Percentiles rank a stretch among this genome's conserved stretches.
phyloP scores from a whole-genome alignment of 352 stramenopile species.

The Elongisporangium senticosum region DNA sequence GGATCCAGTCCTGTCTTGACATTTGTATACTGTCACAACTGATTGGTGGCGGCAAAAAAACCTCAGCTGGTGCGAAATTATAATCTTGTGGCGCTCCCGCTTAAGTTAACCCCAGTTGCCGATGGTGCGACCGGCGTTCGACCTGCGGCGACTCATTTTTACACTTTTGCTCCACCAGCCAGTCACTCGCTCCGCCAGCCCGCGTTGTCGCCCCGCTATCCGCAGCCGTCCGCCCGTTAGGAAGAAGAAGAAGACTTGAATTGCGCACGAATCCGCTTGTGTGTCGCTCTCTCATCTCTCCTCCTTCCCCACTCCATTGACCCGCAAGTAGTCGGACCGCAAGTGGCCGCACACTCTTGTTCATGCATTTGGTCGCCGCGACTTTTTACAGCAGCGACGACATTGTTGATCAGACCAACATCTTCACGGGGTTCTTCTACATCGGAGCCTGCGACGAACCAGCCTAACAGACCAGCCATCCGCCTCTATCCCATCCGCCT shows the following conservation, averaged over 20 bases:
- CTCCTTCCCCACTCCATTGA: constrained; percentile 8
- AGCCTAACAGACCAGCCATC: constrained; percentile 53
- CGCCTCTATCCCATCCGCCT: constrained; percentile 5
- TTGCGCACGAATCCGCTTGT: background rate
- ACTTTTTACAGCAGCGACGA: constrained; percentile 72
- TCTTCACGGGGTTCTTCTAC: constrained; percentile 90
- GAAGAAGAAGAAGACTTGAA: background rate
- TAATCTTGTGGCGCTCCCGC: background rate
- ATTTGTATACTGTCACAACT: background rate
- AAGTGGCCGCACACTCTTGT: constrained; percentile 34
- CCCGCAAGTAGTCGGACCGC: constrained; percentile 10
- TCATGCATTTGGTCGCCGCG: constrained; percentile 76
- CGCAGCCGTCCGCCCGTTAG: background rate
- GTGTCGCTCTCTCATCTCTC: background rate
- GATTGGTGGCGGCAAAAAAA: background rate
- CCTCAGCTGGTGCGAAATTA: background rate
- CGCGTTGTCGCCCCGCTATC: background rate
- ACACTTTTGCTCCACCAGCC: background rate
- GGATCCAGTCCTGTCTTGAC: background rate
- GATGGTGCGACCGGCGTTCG: background rate
- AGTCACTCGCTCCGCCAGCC: background rate
- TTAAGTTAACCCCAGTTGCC: background rate
- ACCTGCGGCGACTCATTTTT: background rate
- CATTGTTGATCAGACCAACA: constrained; percentile 84
- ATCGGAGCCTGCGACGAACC: constrained; percentile 87